phyloP scores from a whole-genome alignment of 192 early-diverging fungal genomes.

The Gigaspora rosea region DNA sequence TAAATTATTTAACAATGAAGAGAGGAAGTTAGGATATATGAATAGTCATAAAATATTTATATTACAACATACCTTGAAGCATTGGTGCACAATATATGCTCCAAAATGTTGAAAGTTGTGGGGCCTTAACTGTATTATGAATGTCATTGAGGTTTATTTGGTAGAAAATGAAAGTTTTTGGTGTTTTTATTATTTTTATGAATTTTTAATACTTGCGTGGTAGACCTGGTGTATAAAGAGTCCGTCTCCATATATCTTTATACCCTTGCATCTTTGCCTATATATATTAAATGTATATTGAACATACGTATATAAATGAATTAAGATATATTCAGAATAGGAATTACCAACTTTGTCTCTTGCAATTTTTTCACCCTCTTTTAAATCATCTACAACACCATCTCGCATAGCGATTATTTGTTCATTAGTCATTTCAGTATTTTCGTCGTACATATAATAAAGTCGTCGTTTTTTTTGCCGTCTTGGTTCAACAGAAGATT shows the following conservation, averaged over 20 bases:
- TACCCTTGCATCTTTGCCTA: neutral
- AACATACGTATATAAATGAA: too few species aligned
- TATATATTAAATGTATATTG: neutral
- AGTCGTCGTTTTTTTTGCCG: neutral
- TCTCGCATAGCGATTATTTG: slow-evolving; percentile 26
- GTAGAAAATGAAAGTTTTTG: neutral
- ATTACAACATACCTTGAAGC: slow-evolving; percentile 2
- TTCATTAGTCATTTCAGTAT: slow-evolving; percentile 24
- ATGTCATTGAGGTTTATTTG: neutral
- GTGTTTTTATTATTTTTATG: neutral
- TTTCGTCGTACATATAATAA: slow-evolving; percentile 8
- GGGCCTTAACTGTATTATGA: neutral
- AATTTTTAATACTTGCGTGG: neutral
- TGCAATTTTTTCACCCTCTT: neutral
- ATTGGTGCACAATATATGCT: slow-evolving; percentile 22
- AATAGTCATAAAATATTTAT: neutral
- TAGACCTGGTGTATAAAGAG: slow-evolving; percentile 12
- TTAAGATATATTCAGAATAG: too few species aligned
- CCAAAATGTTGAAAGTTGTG: slow-evolving; percentile 14
- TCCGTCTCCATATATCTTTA: neutral
- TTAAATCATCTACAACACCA: neutral
- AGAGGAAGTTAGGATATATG: neutral
- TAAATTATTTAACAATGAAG: neutral
- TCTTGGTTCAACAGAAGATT: neutral
- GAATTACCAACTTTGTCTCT: neutral